Percentiles rank a stretch among this genome's conserved stretches.
These are phyloP conservation scores for Trichoderma atrobrunneum DNA, from an alignment of 2,329 filamentous ascomycete genomes.

Conservation along the genomic window DNA sequence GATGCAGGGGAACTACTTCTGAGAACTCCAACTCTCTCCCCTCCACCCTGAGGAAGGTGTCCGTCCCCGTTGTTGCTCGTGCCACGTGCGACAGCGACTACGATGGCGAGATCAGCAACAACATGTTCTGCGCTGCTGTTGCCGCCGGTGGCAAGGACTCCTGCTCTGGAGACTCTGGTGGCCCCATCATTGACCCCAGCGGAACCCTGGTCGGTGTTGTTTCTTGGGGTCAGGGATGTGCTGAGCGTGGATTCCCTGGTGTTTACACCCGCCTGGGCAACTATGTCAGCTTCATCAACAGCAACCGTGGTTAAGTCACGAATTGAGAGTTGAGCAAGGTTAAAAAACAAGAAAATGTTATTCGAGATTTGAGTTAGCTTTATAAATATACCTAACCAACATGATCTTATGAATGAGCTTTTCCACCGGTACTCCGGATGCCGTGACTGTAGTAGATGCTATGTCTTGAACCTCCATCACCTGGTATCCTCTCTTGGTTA, in stretches of 20 bases:
- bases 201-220: not conserved
- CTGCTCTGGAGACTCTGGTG: not conserved
- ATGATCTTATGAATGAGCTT: too few relatives aligned
- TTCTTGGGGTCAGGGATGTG: not conserved
- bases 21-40: not conserved
- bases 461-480: too few relatives aligned
- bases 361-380: not conserved
- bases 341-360: not conserved
- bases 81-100: not conserved
- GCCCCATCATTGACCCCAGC: not conserved
- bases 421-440: too few relatives aligned
- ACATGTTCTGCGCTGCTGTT: not conserved
- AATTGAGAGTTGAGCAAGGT: not conserved
- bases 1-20: not conserved
- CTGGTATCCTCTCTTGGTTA: too few relatives aligned
- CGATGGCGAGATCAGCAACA: not conserved
- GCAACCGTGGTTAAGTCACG: not conserved
- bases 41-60: not conserved
- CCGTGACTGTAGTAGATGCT: too few relatives aligned
- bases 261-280: not conserved
- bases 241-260: not conserved
- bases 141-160: not conserved
- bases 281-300: not conserved
- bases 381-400: not conserved
- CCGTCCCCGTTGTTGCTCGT: not conserved